Base-by-base conservation (phyloP, 1,139 yeast genomes). In the Magnusiomyces fungicola region DNA sequence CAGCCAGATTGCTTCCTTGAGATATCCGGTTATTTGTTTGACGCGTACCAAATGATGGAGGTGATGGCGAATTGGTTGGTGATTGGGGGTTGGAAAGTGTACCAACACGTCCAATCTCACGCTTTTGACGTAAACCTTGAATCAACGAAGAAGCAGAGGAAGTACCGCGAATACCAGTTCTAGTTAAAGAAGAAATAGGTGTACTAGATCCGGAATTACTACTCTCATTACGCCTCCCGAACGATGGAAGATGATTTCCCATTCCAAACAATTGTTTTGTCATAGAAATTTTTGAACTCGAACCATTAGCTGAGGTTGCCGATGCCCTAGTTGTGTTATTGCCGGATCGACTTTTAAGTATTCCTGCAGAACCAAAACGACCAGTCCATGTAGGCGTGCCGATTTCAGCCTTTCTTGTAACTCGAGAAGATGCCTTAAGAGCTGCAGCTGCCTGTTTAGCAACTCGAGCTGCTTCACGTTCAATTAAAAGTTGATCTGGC, bases 371-470 rank as follows among this genome's bases (percentile, higher is more conserved):
- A 0, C 98, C 98, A 70, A 83, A 88, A 57, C 78, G 78, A 0
- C 98, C 98, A 0, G 98, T 92, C 95, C 97, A 92, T 0, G 98
- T 92, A 0, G 97, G 97, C 0, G 85, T 81, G 3, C 96, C 96
- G 27, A 89, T 72, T 32, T 76, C 78, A 23, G 80, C 79, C 53
- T 73, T 75, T 48, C 87, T 73, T 0, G 96, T 79, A 27, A 71
- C 69, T 50, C 71, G 76, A 46, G 96, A 69, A 0, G 96, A 87
- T 52, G 76, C 76, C 51, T 80, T 73, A 52, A 92, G 68, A 0
- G 90, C 89, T 21, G 74, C 74, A 0, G 90, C 81, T 0, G 97
- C 97, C 32, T 80, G 81, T 36, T 73, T 73, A 0, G 97, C 97
- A 23, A 87, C 76, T 51, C 80, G 71, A 21, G 75, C 69, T 0